phyloP scores from a whole-genome alignment of 73 alveolate genomes.

The Paramecium sonneborni region DNA sequence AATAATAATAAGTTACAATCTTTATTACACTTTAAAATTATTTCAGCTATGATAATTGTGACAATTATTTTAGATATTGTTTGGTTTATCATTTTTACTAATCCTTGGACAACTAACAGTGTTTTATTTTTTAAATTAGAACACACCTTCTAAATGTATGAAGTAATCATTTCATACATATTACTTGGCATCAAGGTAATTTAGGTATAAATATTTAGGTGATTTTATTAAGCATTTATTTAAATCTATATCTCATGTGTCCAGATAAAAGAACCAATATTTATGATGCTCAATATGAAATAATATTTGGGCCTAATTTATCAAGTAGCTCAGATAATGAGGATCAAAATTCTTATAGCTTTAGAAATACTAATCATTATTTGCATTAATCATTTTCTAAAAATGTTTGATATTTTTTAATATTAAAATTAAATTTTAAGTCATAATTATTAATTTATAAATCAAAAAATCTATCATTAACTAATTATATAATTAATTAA shows the following conservation, averaged over 20 bases:
- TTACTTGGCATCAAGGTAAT: not conserved
- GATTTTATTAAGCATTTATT: not conserved
- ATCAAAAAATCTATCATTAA: too few relatives aligned
- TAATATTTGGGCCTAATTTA: not conserved
- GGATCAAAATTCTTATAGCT: not conserved
- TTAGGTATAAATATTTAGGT: not conserved
- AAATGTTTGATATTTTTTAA: not conserved
- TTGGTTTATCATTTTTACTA: constrained; percentile 35
- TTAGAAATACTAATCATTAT: not conserved
- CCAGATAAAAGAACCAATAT: constrained; percentile 34
- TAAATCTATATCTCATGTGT: not conserved
- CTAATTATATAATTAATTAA: too few relatives aligned
- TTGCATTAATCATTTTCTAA: constrained; percentile 16
- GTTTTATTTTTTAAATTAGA: not conserved
- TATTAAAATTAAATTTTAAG: not conserved
- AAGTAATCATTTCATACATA: not conserved
- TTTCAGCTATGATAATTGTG: not conserved
- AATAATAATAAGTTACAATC: constrained; percentile 4
- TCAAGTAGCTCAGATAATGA: not conserved
- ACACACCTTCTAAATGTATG: not conserved
- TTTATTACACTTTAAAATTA: constrained; percentile 5
- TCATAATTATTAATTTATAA: not conserved
- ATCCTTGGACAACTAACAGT: constrained; percentile 7
- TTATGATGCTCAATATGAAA: constrained; percentile 34
- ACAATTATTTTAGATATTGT: not conserved